Percentiles rank a stretch among this genome's conserved stretches.
Evolutionary conservation across 2,329 filamentous ascomycete genomes (phyloP).

Genomic region (Pyricularia pennisetigena): DNA sequence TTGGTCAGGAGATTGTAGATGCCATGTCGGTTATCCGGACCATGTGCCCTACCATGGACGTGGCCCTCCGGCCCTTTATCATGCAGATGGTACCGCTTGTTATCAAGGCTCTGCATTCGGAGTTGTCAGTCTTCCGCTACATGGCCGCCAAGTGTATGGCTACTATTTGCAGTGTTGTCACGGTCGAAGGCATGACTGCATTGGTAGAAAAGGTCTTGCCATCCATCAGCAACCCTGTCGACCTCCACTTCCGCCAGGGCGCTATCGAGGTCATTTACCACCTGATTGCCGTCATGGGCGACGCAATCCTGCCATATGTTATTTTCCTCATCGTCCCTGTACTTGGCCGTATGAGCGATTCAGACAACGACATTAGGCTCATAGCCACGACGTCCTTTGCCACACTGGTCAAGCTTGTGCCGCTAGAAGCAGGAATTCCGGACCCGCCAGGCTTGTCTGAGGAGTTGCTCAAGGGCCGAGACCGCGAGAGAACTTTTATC

Average conservation of each 20-base stretch:
- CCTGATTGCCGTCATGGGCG: conserved; percentile 96
- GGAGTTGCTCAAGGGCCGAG: conserved; percentile 78
- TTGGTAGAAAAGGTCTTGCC: conserved; percentile 88
- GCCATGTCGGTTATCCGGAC: conserved; percentile 87
- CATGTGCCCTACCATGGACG: conserved; percentile 79
- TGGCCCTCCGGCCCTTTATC: conserved; percentile 67
- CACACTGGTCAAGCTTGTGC: conserved; percentile 92
- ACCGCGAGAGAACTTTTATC: conserved; percentile 93
- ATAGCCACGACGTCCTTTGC: conserved; percentile 96
- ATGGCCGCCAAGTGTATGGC: conserved; percentile 96
- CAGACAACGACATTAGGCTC: conserved; percentile 87
- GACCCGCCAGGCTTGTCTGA: conserved; percentile 90
- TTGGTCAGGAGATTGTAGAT: conserved; percentile 90
- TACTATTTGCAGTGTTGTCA: conserved; percentile 93
- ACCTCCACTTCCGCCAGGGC: conserved; percentile 83
- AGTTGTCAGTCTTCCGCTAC: conserved; percentile 87
- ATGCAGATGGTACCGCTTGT: conserved; percentile 77
- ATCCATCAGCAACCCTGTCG: conserved; percentile 81
- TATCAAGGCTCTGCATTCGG: conserved; percentile 77
- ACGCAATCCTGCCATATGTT: conserved; percentile 89
- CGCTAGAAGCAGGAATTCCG: conserved; percentile 91
- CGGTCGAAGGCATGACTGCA: conserved; percentile 90
- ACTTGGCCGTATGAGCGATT: conserved; percentile 95
- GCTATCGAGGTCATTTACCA: conserved; percentile 95
- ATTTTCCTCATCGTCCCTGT: conserved; percentile 98